Base-by-base conservation (phyloP, 257 asterid genomes). In the Cinchona pubescens region DNA sequence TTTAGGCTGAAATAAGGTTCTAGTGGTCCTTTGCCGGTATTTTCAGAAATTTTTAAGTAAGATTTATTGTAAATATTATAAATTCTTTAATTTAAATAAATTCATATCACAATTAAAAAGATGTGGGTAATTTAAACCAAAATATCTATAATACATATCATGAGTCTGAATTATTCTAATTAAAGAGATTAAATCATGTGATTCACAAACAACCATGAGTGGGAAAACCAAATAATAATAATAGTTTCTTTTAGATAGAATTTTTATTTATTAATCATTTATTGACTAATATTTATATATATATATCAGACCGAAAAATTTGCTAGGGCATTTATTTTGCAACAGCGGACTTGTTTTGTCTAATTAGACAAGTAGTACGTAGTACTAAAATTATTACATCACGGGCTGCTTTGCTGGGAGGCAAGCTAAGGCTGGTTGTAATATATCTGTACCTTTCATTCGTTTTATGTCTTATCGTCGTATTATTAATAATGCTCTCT, bases 341-440 rank as follows among this genome's bases (percentile, higher is more conserved):
- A 25, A 69, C 48, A 19, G 18, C 23, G 9, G 46, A 58, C 14
- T 69, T 69, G 70, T 74, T 62, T 15, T 74, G 10, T 74, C 72
- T 14, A 19, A 48, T n/a, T 59, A 72, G 59, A 72, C 59, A 68
- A 58, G 76, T 59, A 56, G 38, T 56, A 71, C 27, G 37, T n/a
- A n/a, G n/a, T n/a, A 38, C 34, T 34, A 6, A 30, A 12, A 5
- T 7, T 10, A 46, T 7, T 10, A 10, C 62, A 58, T n/a, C 5
- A 23, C 53, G 40, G 43, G 68, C 29, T 67, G n/a, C n/a, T 19
- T 56, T 67, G 69, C 70, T 9, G 21, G 5, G 27, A 27, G 60
- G 30, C 42, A 32, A 68, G 66, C n/a, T n/a, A n/a, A n/a, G n/a
- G 35, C 30, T 42, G 38, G 29, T 53, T 73, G 23, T 43, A 3